A percentile compares a stretch with the other conserved stretches of the same genome.
Evolutionary conservation across 805 yeast genomes (phyloP).

Genomic region (Suhomyces emberorum): DNA sequence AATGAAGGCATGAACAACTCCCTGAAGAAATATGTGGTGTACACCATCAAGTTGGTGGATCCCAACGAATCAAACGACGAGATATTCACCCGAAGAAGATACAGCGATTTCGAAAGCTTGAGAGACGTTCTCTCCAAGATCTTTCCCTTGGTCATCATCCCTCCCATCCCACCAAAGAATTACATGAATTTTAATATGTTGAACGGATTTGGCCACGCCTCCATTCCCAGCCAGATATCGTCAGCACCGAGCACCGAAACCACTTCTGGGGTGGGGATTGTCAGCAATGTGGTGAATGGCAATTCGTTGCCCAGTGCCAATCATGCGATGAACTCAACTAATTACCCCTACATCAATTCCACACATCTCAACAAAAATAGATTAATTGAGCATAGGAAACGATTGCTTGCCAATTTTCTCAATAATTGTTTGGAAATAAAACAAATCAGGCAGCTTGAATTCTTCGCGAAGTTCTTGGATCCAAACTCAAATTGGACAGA

Average conservation of each 20-base stretch:
- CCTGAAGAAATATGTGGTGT: slow-evolving; percentile 63
- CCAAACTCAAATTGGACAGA: slow-evolving; percentile 86
- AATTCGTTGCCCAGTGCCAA: neutral
- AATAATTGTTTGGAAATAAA: slow-evolving; percentile 65
- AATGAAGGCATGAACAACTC: slow-evolving; percentile 72
- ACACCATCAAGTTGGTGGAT: slow-evolving; percentile 67
- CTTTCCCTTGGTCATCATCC: slow-evolving; percentile 79
- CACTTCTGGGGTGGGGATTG: neutral
- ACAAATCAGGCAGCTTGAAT: slow-evolving; percentile 53
- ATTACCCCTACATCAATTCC: slow-evolving; percentile 37
- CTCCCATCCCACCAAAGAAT: slow-evolving; percentile 78
- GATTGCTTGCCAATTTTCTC: slow-evolving; percentile 68
- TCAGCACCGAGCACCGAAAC: too few relatives aligned
- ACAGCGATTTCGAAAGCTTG: slow-evolving; percentile 87
- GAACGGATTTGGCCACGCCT: slow-evolving; percentile 27
- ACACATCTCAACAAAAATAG: slow-evolving; percentile 36
- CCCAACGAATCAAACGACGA: slow-evolving; percentile 31
- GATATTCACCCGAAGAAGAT: slow-evolving; percentile 64
- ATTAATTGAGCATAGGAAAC: slow-evolving; percentile 44
- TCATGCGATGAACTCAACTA: neutral
- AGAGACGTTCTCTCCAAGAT: slow-evolving; percentile 66
- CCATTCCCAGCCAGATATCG: neutral
- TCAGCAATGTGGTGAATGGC: neutral
- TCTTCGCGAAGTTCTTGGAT: slow-evolving; percentile 76
- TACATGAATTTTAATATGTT: slow-evolving; percentile 33